phyloP scores from a whole-genome alignment of 2,329 filamentous ascomycete genomes.

The Phaeosphaeria sp. region DNA sequence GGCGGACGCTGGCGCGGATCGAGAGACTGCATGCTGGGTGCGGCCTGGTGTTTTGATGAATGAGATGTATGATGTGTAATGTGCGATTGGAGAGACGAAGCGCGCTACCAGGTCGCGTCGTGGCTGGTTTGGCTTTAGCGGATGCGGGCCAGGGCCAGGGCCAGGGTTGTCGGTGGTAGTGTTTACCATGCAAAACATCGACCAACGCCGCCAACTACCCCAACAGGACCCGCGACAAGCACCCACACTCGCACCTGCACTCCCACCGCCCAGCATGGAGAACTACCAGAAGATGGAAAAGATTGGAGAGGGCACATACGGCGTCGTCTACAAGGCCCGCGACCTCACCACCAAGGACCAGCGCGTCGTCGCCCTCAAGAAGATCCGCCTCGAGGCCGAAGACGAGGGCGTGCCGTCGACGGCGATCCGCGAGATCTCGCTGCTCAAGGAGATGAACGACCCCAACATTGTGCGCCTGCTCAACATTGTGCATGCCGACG shows the following conservation, averaged over 20 bases:
- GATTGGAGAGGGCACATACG: slow-evolving; percentile 94
- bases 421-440: slow-evolving; percentile 90
- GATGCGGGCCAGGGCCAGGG: slow-evolving; percentile 19
- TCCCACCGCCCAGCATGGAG: too few species aligned
- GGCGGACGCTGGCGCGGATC: slow-evolving; percentile 83
- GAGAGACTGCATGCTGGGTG: slow-evolving; percentile 48
- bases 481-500: slow-evolving; percentile 94
- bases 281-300: slow-evolving; percentile 98
- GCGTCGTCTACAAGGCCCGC: slow-evolving; percentile 92
- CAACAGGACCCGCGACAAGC: neutral
- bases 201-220: neutral
- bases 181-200: slow-evolving; percentile 35
- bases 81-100: too few species aligned
- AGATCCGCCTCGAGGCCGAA: slow-evolving; percentile 93
- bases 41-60: too few species aligned
- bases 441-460: slow-evolving; percentile 93
- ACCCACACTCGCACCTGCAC: slow-evolving; percentile 31
- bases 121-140: slow-evolving; percentile 26
- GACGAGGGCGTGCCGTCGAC: slow-evolving; percentile 93
- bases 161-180: slow-evolving; percentile 9
- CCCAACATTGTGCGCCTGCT: slow-evolving; percentile 86
- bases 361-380: slow-evolving; percentile 90
- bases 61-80: too few species aligned
- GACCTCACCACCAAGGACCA: slow-evolving; percentile 78
- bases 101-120: slow-evolving; percentile 30